Conservation (phyloP, 192 early-diverging fungal species). For the Coemansia guatemalensis region DNA sequence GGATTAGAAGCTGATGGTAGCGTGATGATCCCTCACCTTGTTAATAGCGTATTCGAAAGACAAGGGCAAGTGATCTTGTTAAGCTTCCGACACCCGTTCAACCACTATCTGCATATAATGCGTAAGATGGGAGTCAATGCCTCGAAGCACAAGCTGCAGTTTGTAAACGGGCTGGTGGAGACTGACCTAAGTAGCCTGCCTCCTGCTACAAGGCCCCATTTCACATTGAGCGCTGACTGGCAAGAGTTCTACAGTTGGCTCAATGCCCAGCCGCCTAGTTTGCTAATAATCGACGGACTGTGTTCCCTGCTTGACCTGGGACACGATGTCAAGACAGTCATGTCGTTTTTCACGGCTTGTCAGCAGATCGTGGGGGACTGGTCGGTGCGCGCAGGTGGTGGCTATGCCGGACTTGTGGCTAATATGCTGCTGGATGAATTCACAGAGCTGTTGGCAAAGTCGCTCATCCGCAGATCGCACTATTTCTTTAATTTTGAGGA, state of each 20-base stretch:
- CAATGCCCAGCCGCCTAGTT: neutral
- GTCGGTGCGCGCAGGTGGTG: neutral
- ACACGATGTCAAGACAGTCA: neutral
- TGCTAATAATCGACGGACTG: slow-evolving; percentile 28
- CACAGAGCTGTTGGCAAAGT: slow-evolving; percentile 10
- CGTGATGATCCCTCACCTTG: neutral
- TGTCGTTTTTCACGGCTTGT: slow-evolving; percentile 20
- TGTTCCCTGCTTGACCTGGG: slow-evolving; percentile 37
- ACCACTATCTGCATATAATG: slow-evolving; percentile 49
- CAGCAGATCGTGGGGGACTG: slow-evolving; percentile 23
- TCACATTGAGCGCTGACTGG: slow-evolving; percentile 22
- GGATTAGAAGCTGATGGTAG: slow-evolving; percentile 11
- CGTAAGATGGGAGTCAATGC: slow-evolving; percentile 44
- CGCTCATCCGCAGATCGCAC: slow-evolving; percentile 27
- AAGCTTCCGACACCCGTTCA: slow-evolving; percentile 35
- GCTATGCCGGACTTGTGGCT: slow-evolving; percentile 16
- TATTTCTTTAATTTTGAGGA: slow-evolving; percentile 31
- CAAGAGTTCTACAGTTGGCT: slow-evolving; percentile 27
- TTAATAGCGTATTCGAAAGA: neutral
- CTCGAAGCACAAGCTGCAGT: slow-evolving; percentile 13
- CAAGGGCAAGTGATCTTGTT: slow-evolving; percentile 14
- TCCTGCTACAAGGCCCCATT: slow-evolving; percentile 24
- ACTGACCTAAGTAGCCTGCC: slow-evolving; percentile 9
- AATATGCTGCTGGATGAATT: slow-evolving; percentile 38
- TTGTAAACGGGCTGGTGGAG: slow-evolving; percentile 27